Conservation (phyloP, 177 flowering plant genomes). For the Tripterygium wilfordii region DNA sequence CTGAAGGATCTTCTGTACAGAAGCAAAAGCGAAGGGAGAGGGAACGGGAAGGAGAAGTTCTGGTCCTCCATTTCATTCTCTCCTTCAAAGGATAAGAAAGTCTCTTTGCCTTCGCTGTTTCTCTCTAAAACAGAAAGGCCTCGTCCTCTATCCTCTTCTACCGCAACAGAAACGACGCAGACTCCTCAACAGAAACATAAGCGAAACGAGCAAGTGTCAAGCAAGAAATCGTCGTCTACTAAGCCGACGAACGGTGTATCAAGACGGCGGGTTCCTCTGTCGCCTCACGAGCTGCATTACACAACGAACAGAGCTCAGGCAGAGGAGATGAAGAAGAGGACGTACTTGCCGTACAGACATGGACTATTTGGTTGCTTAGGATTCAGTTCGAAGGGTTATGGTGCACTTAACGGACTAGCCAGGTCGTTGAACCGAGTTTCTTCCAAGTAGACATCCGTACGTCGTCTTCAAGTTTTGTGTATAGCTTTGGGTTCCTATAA, state of each 20-base stretch:
- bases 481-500: too few species aligned
- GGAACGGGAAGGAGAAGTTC: slow-evolving; percentile 35
- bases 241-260: slow-evolving; percentile 41
- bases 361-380: slow-evolving; percentile 77
- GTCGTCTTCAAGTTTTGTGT: too few species aligned
- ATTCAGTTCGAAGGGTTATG: slow-evolving; percentile 69
- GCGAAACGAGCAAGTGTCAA: slow-evolving; percentile 1
- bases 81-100: slow-evolving; percentile 16
- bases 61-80: slow-evolving; percentile 33
- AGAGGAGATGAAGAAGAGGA: slow-evolving; percentile 87
- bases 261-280: slow-evolving; percentile 44
- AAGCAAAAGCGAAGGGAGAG: slow-evolving; percentile 53
- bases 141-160: not conserved
- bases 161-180: not conserved
- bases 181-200: slow-evolving; percentile 9
- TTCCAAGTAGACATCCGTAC: slow-evolving; percentile 38
- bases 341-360: slow-evolving; percentile 74
- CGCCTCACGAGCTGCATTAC: slow-evolving; percentile 75
- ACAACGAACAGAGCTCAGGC: slow-evolving; percentile 67
- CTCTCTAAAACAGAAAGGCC: slow-evolving; percentile 4
- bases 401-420: slow-evolving; percentile 56
- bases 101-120: not conserved
- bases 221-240: slow-evolving; percentile 12
- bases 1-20: slow-evolving; percentile 26
- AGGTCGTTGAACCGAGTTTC: slow-evolving; percentile 57